These are phyloP conservation scores for Cerioporus squamosus DNA, from an alignment of 1,284 basidiomycete genomes.

Conservation along the genomic window DNA sequence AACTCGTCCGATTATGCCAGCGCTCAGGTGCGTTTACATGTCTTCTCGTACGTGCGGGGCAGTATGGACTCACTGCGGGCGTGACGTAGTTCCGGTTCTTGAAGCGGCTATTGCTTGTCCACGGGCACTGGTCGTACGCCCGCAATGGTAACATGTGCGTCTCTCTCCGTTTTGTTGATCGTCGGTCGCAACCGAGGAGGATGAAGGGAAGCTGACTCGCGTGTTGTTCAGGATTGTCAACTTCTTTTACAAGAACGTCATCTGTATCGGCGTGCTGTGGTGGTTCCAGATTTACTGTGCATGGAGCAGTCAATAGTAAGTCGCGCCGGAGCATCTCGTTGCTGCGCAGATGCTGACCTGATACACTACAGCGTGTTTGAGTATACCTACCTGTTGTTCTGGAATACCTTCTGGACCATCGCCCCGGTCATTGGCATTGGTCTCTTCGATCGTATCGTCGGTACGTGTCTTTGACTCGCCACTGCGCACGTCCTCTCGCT, in stretches of 20 bases:
- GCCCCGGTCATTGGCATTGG: constrained; percentile 96
- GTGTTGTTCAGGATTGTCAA: constrained; percentile 77
- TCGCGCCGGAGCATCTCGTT: constrained; percentile 16
- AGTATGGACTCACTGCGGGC: no score
- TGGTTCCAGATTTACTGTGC: constrained; percentile 98
- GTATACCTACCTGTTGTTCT: constrained; percentile 95
- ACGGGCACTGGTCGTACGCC: constrained; percentile 98
- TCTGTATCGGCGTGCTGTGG: constrained; percentile 94
- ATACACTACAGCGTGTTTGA: constrained; percentile 72
- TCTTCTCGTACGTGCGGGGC: no score
- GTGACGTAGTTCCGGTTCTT: constrained; percentile 83
- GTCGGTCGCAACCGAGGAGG: background rate
- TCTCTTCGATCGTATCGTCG: constrained; percentile 90
- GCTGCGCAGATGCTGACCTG: background rate
- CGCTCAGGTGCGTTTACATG: constrained; percentile 67
- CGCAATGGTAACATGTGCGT: constrained; percentile 89
- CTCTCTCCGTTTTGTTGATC: background rate
- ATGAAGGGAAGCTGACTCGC: background rate
- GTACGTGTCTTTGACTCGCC: constrained; percentile 45
- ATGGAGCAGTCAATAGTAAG: constrained; percentile 94
- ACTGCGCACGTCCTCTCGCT: no score
- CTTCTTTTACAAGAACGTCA: constrained; percentile 99
- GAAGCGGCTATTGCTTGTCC: constrained; percentile 88
- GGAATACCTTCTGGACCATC: constrained; percentile 99
- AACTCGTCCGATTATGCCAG: constrained; percentile 98